phyloP scores from a whole-genome alignment of 805 yeast genomes.

The Wickerhamomyces chaumierensis region DNA sequence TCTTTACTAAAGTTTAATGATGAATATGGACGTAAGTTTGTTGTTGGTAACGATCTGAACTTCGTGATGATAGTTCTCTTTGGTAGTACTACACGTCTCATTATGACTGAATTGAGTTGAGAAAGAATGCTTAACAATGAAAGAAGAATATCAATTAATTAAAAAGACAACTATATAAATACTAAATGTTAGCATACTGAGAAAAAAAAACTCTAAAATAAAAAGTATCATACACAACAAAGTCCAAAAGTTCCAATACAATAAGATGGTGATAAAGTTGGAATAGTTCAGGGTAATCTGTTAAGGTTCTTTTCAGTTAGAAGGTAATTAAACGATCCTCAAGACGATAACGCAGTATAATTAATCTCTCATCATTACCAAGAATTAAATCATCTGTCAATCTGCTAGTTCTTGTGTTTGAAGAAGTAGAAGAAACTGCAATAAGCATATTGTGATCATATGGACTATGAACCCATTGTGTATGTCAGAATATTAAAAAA shows the following conservation, averaged over 20 bases:
- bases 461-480: no score
- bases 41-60: no score
- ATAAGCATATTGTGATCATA: no score
- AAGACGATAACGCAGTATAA: conserved; percentile 24
- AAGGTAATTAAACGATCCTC: conserved; percentile 22
- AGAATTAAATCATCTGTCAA: neutral
- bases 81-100: neutral
- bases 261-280: no score
- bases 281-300: conserved; percentile 3
- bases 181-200: neutral
- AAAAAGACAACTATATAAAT: neutral
- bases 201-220: neutral
- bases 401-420: no score
- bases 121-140: no score
- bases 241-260: no score
- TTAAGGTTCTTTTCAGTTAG: conserved; percentile 16
- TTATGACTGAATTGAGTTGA: no score
- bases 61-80: no score
- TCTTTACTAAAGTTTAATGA: conserved; percentile 12
- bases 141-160: neutral
- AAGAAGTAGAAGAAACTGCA: no score
- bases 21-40: conserved; percentile 3
- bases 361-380: conserved; percentile 14
- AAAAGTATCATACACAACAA: no score
- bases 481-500: no score